These are phyloP conservation scores for Leccinellum rugosiceps DNA, from an alignment of 768 basidiomycete genomes.

Conservation along the genomic window DNA sequence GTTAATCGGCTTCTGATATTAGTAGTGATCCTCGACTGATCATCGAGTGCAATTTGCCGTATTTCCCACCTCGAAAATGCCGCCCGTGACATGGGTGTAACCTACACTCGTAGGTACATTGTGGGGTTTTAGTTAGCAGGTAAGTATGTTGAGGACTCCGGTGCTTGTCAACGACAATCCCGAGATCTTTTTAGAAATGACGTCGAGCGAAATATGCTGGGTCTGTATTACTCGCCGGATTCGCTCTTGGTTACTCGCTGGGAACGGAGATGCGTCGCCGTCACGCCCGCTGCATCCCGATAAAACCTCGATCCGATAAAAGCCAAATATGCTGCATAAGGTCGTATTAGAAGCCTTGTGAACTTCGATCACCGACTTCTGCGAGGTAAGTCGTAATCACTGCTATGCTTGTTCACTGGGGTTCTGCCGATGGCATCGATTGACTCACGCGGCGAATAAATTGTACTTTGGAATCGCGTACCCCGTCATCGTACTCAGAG, in stretches of 20 bases:
- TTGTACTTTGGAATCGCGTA: conserved; percentile 20
- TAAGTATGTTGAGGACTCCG: not conserved
- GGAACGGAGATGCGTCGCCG: conserved; percentile 24
- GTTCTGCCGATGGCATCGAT: conserved; percentile 33
- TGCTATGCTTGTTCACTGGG: conserved; percentile 4
- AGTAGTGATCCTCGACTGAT: conserved; percentile 31
- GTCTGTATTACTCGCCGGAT: conserved; percentile 9
- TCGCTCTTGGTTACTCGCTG: conserved; percentile 25
- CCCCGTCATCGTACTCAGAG: conserved; percentile 13
- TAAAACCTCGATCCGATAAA: conserved; percentile 21
- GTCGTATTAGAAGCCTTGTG: conserved; percentile 17
- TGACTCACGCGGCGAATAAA: conserved; percentile 16
- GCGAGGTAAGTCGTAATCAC: conserved; percentile 15
- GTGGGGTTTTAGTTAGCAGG: not conserved
- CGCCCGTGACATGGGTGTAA: not conserved
- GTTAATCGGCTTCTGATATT: conserved; percentile 24
- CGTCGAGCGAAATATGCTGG: conserved; percentile 2
- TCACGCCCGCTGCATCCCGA: conserved; percentile 16
- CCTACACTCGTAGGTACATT: not conserved
- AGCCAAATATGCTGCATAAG: conserved; percentile 9
- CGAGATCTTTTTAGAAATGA: conserved; percentile 1
- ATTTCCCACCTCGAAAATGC: conserved; percentile 6
- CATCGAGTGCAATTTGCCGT: conserved; percentile 12
- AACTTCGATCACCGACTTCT: conserved; percentile 14
- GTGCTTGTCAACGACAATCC: not conserved